Evolutionary conservation across 1,284 basidiomycete genomes (phyloP), one percentile per base, ranked within the genome.

Genomic region (Ustilago hordei): DNA sequence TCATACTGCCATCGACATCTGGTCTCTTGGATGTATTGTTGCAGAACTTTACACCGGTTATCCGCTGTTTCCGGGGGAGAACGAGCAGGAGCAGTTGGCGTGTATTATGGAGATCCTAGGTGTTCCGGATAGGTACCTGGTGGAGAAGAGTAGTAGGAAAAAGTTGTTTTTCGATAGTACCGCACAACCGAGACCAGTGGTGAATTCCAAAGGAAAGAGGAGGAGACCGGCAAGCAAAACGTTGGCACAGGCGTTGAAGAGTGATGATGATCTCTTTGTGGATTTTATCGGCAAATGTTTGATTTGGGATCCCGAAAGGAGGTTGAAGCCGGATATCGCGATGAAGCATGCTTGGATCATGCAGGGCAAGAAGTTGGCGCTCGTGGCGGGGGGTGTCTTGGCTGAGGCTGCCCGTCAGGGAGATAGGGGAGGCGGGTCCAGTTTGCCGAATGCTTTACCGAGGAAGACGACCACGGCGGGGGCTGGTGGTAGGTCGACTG

Each of bases 101-200:
- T 99, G 97, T 86, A 99, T 99, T 87, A 99, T 99, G 96, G 97
- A 99, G 87, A 93, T 99, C 8, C 91, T 99, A 48, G 97, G 97
- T 13, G 88, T 95, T 38, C 97, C 97, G 0, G 97, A 99, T 79
- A 93, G 93, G 86, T 94, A 98, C 78, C 91, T 98, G 79, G 89
- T 99, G 79, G 96, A 98, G 84, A 92, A 92, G 69, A 96, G 95
- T 83, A 94, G 94, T 34, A 91, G 97, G 66, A 93, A 94, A 86
- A 93, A 96, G 83, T 89, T 98, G 53, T 99, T 99, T 88, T 99
- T 99, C 86, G 97, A 99, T 86, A 92, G 94, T 8, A 96, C 93
- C 58, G 95, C 95, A 23, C 90, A 92, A 4, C 95, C 97, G 63
- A 90, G 96, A 50, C 93, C 94, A 3, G 95, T 98, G 41, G 92